phyloP scores from a whole-genome alignment of 768 basidiomycete genomes.

The Leccinum subgranulosum region DNA sequence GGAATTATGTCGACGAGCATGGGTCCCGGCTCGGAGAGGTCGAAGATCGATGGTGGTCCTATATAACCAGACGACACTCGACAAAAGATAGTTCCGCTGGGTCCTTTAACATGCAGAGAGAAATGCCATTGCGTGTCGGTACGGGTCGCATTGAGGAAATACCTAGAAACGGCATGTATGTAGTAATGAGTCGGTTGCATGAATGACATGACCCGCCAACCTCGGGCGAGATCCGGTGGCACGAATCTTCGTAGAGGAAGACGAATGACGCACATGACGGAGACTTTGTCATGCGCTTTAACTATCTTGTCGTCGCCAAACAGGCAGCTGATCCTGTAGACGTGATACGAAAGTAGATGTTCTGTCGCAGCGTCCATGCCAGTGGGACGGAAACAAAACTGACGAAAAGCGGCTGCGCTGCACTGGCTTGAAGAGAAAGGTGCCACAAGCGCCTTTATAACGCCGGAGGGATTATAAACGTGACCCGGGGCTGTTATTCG shows the following conservation, averaged over 20 bases:
- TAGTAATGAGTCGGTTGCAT: background rate
- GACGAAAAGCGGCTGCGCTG: background rate
- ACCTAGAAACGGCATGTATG: constrained; percentile 13
- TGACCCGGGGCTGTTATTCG: background rate
- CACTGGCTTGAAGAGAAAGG: background rate
- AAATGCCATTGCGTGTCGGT: constrained; percentile 18
- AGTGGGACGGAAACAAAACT: background rate
- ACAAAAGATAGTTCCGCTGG: constrained; percentile 18
- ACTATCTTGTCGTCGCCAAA: constrained; percentile 25
- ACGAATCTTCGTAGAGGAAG: background rate
- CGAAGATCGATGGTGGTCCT: constrained; percentile 12
- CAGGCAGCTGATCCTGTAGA: constrained; percentile 24
- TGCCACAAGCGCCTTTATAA: background rate
- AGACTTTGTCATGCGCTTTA: constrained; percentile 24
- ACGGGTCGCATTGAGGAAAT: constrained; percentile 21
- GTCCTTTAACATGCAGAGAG: constrained; percentile 16
- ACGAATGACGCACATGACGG: constrained; percentile 13
- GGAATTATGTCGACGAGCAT: constrained; percentile 15
- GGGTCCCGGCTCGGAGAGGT: background rate
- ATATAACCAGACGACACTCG: constrained; percentile 20
- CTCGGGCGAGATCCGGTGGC: background rate
- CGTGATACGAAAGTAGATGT: constrained; percentile 19
- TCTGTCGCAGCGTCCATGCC: constrained; percentile 1
- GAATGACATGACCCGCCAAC: background rate
- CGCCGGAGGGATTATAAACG: background rate